phyloP scores from a whole-genome alignment of 164 flowering plant genomes.

The Aristolochia contorta region DNA sequence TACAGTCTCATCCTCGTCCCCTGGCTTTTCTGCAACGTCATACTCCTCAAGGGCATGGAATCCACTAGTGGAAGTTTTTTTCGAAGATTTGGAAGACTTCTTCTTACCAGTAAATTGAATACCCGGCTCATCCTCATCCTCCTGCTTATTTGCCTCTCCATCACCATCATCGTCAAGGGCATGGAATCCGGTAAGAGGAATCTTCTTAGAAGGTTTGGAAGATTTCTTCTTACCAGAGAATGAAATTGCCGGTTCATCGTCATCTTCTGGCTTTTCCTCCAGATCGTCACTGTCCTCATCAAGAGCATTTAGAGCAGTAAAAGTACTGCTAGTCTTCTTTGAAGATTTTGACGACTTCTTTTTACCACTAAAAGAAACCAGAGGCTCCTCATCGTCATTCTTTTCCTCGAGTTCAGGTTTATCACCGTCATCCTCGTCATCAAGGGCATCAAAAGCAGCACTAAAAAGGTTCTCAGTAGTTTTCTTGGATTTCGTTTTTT shows the following conservation, averaged over 20 bases:
- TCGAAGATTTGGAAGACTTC: slow-evolving; percentile 31
- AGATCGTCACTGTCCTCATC: slow-evolving; percentile 10
- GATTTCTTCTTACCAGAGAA: slow-evolving; percentile 47
- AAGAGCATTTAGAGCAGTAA: slow-evolving; percentile 18
- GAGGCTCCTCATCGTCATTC: slow-evolving; percentile 22
- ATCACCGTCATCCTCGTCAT: slow-evolving; percentile 11
- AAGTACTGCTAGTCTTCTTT: slow-evolving; percentile 23
- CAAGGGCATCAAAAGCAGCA: slow-evolving; percentile 16
- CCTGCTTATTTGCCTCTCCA: background rate
- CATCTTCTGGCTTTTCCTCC: slow-evolving; percentile 9
- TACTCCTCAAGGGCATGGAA: slow-evolving; percentile 17
- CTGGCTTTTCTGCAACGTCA: background rate
- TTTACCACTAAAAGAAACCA: slow-evolving; percentile 31
- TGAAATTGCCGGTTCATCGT: slow-evolving; percentile 23
- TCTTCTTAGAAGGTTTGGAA: slow-evolving; percentile 3
- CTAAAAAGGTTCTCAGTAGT: slow-evolving; percentile 18
- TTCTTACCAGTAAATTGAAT: slow-evolving; percentile 39
- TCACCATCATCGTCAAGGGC: slow-evolving; percentile 13
- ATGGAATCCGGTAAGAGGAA: slow-evolving; percentile 12
- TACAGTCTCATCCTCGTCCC: slow-evolving; percentile 23
- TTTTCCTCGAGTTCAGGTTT: background rate
- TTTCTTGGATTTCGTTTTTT: slow-evolving; percentile 30
- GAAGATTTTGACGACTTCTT: slow-evolving; percentile 36
- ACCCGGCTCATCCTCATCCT: slow-evolving; percentile 21
- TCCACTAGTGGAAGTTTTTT: slow-evolving; percentile 20